phyloP scores from a whole-genome alignment of 2,329 filamentous ascomycete genomes.

The Fusarium compactum region DNA sequence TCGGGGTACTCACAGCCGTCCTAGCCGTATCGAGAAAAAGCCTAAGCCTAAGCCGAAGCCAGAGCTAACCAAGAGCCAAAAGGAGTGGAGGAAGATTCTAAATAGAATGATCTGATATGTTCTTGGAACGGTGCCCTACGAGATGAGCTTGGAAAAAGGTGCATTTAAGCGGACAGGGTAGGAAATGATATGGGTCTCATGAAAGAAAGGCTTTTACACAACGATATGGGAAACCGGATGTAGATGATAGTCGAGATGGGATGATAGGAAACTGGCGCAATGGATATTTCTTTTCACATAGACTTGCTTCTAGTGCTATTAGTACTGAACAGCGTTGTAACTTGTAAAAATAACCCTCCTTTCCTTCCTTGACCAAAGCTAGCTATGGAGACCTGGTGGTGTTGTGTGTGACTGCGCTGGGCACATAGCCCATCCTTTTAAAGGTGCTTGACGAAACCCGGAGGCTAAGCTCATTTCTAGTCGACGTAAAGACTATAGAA shows the following conservation, averaged over 20 bases:
- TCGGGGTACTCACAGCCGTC: rapidly evolving
- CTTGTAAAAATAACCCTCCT: neutral
- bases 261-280: neutral
- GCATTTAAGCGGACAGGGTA: neutral
- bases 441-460: too few species aligned
- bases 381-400: too few species aligned
- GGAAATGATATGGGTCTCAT: neutral
- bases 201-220: too few species aligned
- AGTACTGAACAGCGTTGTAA: neutral
- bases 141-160: rapidly evolving
- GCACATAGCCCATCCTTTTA: too few species aligned
- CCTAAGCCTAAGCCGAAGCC: neutral
- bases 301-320: neutral
- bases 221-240: too few species aligned
- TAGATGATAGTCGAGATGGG: neutral
- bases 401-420: too few species aligned
- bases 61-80: rapidly evolving
- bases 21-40: neutral
- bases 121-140: neutral
- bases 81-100: rapidly evolving
- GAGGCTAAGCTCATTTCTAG: too few species aligned
- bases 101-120: too few species aligned
- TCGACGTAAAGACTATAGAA: too few species aligned
- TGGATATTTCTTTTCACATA: neutral
- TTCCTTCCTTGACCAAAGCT: too few species aligned